A percentile compares a stretch with the other conserved stretches of the same genome.
Evolutionary conservation across 1,139 yeast species (phyloP).

Genomic region (Magnusiomyces fungicola): DNA sequence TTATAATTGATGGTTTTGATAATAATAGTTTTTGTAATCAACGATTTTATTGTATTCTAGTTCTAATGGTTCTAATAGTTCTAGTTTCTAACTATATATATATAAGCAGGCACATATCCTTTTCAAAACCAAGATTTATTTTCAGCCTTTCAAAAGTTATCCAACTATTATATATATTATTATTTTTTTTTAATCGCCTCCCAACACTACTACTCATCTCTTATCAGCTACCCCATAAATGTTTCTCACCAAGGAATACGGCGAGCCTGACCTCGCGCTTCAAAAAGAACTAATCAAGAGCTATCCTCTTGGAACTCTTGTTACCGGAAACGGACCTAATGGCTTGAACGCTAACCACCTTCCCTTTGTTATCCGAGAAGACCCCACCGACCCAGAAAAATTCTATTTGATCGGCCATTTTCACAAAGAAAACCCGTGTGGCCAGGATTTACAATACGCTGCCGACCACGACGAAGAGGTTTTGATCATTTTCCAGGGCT

Average conservation of each 20-base stretch:
- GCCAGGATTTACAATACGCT: conserved; percentile 37
- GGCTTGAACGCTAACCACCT: conserved; percentile 47
- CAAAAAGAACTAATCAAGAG: conserved; percentile 39
- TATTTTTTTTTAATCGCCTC: neutral
- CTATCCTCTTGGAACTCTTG: conserved; percentile 49
- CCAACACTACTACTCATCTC: neutral
- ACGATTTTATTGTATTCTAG: too few species aligned
- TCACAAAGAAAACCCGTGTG: conserved; percentile 49
- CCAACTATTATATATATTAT: neutral
- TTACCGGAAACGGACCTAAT: conserved; percentile 38
- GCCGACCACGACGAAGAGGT: conserved; percentile 28
- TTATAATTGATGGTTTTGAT: too few species aligned
- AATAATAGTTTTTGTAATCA: too few species aligned
- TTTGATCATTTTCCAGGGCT: conserved; percentile 49
- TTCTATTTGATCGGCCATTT: conserved; percentile 47
- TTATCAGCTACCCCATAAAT: conserved; percentile 9
- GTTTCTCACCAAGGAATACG: conserved; percentile 28
- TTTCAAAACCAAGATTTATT: too few species aligned
- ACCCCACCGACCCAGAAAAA: conserved; percentile 33
- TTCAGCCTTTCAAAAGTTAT: too few species aligned
- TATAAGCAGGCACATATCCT: too few species aligned
- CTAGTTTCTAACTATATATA: too few species aligned
- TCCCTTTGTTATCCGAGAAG: conserved; percentile 45
- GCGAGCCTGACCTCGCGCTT: conserved; percentile 33
- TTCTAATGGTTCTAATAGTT: too few species aligned